phyloP scores from a whole-genome alignment of 140 eudicot species.

The Anethum foeniculum region DNA sequence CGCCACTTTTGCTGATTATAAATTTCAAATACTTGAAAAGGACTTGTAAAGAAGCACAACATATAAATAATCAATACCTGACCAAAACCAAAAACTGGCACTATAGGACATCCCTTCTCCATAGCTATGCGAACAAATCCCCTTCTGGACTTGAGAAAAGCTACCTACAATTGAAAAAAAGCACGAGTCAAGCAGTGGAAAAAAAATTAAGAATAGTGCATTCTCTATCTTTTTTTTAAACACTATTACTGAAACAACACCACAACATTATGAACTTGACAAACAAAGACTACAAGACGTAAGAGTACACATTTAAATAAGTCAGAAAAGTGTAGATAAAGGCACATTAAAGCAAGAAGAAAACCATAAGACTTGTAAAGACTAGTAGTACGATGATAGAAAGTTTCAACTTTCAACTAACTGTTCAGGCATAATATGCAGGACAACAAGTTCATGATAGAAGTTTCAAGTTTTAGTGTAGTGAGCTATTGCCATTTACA shows the following conservation, averaged over 20 bases:
- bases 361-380: neutral
- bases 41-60: neutral
- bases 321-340: neutral
- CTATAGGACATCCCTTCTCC: conserved; percentile 64
- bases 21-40: neutral
- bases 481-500: neutral
- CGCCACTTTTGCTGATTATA: neutral
- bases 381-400: neutral
- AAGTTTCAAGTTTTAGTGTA: too few species aligned
- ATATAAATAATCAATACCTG: conserved; percentile 36
- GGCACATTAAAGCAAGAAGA: neutral
- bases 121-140: conserved; percentile 86
- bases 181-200: neutral
- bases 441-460: neutral
- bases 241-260: too few species aligned
- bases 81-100: conserved; percentile 87
- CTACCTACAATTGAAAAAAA: conserved; percentile 35
- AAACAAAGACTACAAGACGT: neutral
- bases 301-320: neutral
- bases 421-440: neutral
- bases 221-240: neutral
- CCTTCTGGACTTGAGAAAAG: conserved; percentile 51
- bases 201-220: too few species aligned
- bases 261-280: neutral
- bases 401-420: neutral